Conservation (phyloP, 805 yeast genomes). For the Kluyveromyces siamensis region DNA sequence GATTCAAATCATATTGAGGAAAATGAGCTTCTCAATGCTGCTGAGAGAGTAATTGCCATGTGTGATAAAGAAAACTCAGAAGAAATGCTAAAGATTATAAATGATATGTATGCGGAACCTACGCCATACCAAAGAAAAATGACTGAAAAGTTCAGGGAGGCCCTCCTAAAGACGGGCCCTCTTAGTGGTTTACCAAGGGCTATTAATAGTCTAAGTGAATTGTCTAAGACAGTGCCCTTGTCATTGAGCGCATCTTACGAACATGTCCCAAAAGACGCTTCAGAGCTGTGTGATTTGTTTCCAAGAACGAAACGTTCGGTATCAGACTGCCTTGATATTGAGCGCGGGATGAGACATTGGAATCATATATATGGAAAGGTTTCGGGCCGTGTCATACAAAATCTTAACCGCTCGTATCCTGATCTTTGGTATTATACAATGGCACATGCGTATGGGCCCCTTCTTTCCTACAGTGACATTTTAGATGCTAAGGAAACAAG, state of each 20-base stretch:
- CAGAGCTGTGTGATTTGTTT: not conserved
- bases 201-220: constrained; percentile 63
- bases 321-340: constrained; percentile 2
- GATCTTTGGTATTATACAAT: constrained; percentile 72
- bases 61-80: constrained; percentile 3
- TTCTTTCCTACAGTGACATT: constrained; percentile 59
- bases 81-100: constrained; percentile 8
- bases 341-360: constrained; percentile 62
- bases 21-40: constrained; percentile 4
- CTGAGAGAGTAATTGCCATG: constrained; percentile 8
- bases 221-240: constrained; percentile 58
- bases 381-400: constrained; percentile 53
- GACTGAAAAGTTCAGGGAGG: constrained; percentile 60
- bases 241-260: not conserved
- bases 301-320: constrained; percentile 2
- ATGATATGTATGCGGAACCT: constrained; percentile 13
- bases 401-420: constrained; percentile 69
- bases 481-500: constrained; percentile 64
- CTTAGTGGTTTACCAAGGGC: constrained; percentile 78
- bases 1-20: constrained; percentile 7
- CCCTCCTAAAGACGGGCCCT: constrained; percentile 69
- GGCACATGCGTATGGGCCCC: constrained; percentile 67
- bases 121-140: constrained; percentile 19
- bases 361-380: constrained; percentile 68
- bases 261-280: constrained; percentile 2